Conservation (phyloP, 2,329 filamentous ascomycete species). For the Cladophialophora bantiana region DNA sequence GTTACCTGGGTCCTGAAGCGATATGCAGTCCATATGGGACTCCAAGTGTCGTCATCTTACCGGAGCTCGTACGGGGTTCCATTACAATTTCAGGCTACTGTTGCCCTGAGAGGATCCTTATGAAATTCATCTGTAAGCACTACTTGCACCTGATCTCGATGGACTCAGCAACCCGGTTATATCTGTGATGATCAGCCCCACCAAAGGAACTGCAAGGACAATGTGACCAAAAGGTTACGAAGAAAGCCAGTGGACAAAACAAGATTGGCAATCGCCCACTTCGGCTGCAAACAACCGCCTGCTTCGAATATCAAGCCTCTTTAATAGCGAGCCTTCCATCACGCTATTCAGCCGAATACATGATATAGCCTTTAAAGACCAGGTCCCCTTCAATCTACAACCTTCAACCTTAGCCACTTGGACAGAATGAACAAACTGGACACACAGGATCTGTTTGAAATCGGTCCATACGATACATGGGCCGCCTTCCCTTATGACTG, state of each 20-base stretch:
- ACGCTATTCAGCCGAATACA: background rate
- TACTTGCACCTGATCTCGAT: background rate
- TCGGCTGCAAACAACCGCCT: background rate
- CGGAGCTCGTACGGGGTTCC: background rate
- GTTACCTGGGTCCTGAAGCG: background rate
- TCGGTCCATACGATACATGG: background rate
- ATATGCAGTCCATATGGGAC: background rate
- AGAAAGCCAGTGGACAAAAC: background rate
- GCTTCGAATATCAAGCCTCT: background rate
- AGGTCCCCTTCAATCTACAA: background rate
- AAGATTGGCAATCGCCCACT: background rate
- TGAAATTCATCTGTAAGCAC: conserved; percentile 9
- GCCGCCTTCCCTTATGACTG: background rate
- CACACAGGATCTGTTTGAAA: conserved; percentile 1
- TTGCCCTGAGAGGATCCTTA: conserved; percentile 12
- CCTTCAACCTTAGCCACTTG: background rate
- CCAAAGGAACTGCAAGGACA: background rate
- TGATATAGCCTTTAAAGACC: background rate
- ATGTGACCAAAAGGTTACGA: background rate
- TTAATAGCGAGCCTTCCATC: background rate
- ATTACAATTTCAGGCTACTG: background rate
- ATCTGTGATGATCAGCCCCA: background rate
- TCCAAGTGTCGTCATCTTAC: background rate
- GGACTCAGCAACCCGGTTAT: background rate
- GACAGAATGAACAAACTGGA: conserved; percentile 4